Base-by-base conservation (phyloP, 1,284 basidiomycete genomes). In the Cryptococcus deneoformans region DNA sequence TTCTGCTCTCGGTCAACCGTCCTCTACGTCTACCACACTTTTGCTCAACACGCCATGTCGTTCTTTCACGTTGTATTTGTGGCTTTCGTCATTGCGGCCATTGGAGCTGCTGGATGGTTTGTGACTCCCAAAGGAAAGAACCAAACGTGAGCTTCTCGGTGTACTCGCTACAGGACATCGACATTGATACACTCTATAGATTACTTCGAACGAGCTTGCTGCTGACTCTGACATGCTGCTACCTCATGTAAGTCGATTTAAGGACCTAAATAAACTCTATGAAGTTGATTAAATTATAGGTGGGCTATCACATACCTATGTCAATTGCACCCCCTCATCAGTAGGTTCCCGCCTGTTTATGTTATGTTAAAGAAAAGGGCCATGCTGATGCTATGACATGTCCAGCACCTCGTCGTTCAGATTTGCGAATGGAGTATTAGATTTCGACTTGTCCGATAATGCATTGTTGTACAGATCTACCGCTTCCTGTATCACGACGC, bases 291-390 rank as follows among this genome's bases (percentile, higher is more conserved):
- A 35, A 51, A 16, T 12, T 36, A 35, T 56, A 77, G 76, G 76
- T 96, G 92, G 92, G 88, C 88, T 76, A 85, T 94, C 71, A 92
- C 92, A 6, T 96, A 94, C 75, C 82, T 95, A 70, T 90, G 90
- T 1, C 92, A 96, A 75, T 77, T 95, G 52, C 86, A 96, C 73
- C 93, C 92, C 48, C 82, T 96, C 56, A 86, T 94, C 71, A 79
- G 93, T 94, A 60, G 59, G 80, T 71, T 47, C 14, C 14, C 6
- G 24, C 24, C 20, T 47, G 12, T 34, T 29, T 24, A 7, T 16
- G 9, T 47, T 47, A 35, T 24, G 29, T 35, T 6, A 14, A 8
- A 12, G 46, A 9, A 14, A 6, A 29, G 10, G 34, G 10, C 7
- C 34, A 29, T 9, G 34, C 10, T 42, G 40, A 42, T 16, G 40